Base-by-base conservation (phyloP, 345 rosid genomes). In the Linum trigynum region DNA sequence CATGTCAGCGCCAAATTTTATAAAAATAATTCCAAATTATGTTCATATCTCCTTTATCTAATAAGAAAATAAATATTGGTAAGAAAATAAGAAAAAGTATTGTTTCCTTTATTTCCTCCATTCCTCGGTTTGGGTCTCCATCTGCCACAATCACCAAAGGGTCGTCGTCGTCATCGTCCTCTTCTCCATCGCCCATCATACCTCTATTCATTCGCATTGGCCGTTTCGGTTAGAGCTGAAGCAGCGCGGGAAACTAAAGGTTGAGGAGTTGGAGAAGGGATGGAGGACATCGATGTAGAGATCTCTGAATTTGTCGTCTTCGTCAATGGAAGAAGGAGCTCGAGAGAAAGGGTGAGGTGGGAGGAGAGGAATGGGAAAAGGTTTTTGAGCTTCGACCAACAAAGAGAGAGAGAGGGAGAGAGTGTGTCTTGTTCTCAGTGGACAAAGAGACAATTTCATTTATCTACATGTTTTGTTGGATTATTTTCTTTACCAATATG, bases 271-370 rank as follows among this genome's bases (percentile, higher is more conserved):
- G 1, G 79, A 70, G 71, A 84, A 86, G 11, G 95, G 89, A 32
- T 16, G 78, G 55, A 91, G 76, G 5, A 89, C 96, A 71, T 91
- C 98, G 38, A 94, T 83, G 71, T 95, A 95, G 11, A 95, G 96
- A 87, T 91, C 97, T 79, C 99, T 97, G 71, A 95, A 95, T 82
- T 95, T 97, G 48, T 95, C 99, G 66, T 95, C 98, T 56, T 91
- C 98, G 64, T 91, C 99, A 97, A 95, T 94, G 7, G 5, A 39
- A 51, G n/a, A 39, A 59, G 35, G 39, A 6, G 38, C 12, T 5
- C 3, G 50, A 45, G 15, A 39, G 16, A 39, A 57, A 8, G 61
- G 61, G 23, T 10, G 4, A 5, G 7, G 23, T 2, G 38, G 8
- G 61, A 57, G 15, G 35, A 10, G n/a, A 17, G n/a, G n/a, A n/a